A percentile compares a stretch with the other conserved stretches of the same genome.
phyloP scores from a whole-genome alignment of 495 filamentous ascomycete species.

The Lasiosphaeria ovina region DNA sequence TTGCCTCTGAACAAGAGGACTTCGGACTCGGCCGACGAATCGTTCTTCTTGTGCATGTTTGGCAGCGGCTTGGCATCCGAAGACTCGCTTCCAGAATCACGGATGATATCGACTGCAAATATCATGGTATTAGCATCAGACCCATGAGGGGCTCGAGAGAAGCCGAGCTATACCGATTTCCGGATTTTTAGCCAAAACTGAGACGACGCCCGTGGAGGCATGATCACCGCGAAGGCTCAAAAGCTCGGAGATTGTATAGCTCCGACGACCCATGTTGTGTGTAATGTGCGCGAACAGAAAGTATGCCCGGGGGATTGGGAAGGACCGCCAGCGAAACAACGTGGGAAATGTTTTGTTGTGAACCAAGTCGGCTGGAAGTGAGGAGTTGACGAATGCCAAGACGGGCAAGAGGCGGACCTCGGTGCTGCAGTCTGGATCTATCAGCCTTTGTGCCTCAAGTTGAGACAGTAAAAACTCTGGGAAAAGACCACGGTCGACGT shows the following conservation, averaged over 20 bases:
- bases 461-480: slow-evolving; percentile 35
- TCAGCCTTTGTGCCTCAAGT: slow-evolving; percentile 35
- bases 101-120: slow-evolving; percentile 26
- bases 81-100: slow-evolving; percentile 21
- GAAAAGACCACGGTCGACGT: not conserved
- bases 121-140: slow-evolving; percentile 3
- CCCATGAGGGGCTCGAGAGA: not conserved
- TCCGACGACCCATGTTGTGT: slow-evolving; percentile 33
- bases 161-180: slow-evolving; percentile 34
- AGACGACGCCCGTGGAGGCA: slow-evolving; percentile 4
- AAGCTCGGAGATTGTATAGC: slow-evolving; percentile 40
- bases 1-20: slow-evolving; percentile 33
- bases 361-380: slow-evolving; percentile 13
- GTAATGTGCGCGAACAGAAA: slow-evolving; percentile 33
- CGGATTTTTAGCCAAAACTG: slow-evolving; percentile 26
- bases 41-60: slow-evolving; percentile 22
- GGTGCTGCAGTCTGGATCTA: slow-evolving; percentile 18
- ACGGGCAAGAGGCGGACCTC: slow-evolving; percentile 20
- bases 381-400: slow-evolving; percentile 17
- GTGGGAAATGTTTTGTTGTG: slow-evolving; percentile 20
- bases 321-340: slow-evolving; percentile 33
- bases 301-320: slow-evolving; percentile 25
- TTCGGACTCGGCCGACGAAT: slow-evolving; percentile 28
- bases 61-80: slow-evolving; percentile 15
- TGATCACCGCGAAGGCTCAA: slow-evolving; percentile 26